A percentile compares a stretch with the other conserved stretches of the same genome.
phyloP scores from a whole-genome alignment of 2,329 filamentous ascomycete species.

The Thielaviopsis cerberus region DNA sequence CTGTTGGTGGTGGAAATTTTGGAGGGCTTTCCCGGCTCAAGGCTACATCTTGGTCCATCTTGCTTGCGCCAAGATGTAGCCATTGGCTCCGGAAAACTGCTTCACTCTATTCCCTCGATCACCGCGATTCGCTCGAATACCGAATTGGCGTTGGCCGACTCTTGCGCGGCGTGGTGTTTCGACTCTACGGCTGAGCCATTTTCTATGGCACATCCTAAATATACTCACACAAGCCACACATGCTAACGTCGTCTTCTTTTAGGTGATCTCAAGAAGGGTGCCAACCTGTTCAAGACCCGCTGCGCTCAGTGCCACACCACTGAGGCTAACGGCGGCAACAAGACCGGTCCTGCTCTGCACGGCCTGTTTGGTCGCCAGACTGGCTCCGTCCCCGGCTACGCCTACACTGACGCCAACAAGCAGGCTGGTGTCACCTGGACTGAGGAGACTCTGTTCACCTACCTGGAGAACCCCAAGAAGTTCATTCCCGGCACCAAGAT shows the following conservation, averaged over 20 bases:
- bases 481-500: slow-evolving; percentile 99
- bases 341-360: slow-evolving; percentile 92
- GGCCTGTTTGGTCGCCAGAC: slow-evolving; percentile 95
- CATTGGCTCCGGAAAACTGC: not conserved
- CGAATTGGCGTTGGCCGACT: not conserved
- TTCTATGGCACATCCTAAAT: not conserved
- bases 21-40: not conserved
- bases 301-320: slow-evolving; percentile 98
- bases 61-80: not conserved
- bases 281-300: slow-evolving; percentile 96
- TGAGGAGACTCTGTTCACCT: slow-evolving; percentile 73
- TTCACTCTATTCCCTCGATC: not conserved
- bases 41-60: no score
- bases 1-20: not conserved
- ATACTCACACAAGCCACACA: not conserved
- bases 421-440: slow-evolving; percentile 81
- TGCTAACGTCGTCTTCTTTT: slow-evolving; percentile 2
- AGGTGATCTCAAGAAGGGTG: slow-evolving; percentile 94
- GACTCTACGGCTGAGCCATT: not conserved
- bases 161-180: not conserved
- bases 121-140: not conserved
- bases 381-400: slow-evolving; percentile 75
- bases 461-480: slow-evolving; percentile 99
- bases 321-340: slow-evolving; percentile 79
- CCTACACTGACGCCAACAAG: slow-evolving; percentile 99